Conservation (phyloP, 2,329 filamentous ascomycete genomes). For the Huntiella abstrusa region DNA sequence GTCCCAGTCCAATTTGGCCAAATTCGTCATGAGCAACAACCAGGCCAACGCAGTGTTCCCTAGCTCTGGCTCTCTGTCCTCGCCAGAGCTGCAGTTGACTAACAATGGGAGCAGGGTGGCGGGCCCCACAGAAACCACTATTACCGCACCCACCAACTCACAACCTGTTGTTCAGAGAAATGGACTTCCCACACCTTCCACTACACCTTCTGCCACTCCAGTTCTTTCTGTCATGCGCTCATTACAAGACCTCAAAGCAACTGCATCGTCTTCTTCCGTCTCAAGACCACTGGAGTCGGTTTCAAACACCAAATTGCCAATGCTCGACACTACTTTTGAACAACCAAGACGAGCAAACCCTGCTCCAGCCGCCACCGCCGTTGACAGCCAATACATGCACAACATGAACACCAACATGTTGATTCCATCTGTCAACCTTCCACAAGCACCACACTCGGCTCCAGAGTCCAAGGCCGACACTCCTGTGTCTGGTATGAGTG, state of each 20-base stretch:
- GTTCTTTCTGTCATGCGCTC: slow-evolving; percentile 14
- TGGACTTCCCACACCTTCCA: slow-evolving; percentile 14
- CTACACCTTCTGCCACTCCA: slow-evolving; percentile 14
- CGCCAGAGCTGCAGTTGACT: slow-evolving; percentile 14
- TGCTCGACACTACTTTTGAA: slow-evolving; percentile 1
- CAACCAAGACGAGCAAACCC: slow-evolving; percentile 14
- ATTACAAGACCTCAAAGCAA: slow-evolving; percentile 13
- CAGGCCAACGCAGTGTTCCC: slow-evolving; percentile 9
- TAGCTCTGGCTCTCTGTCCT: slow-evolving; percentile 16
- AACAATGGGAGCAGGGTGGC: slow-evolving; percentile 17
- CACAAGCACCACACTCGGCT: slow-evolving; percentile 2
- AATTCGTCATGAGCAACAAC: slow-evolving; percentile 28
- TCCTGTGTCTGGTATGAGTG: slow-evolving; percentile 36
- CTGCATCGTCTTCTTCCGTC: not conserved
- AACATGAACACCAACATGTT: not conserved
- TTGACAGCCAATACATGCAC: not conserved
- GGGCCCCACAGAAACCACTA: slow-evolving; percentile 11
- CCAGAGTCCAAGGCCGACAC: slow-evolving; percentile 22
- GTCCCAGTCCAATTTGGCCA: slow-evolving; percentile 24
- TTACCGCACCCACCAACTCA: slow-evolving; percentile 14
- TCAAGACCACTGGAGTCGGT: not conserved
- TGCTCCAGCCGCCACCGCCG: slow-evolving; percentile 16
- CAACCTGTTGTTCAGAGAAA: slow-evolving; percentile 20
- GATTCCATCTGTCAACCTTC: not conserved
- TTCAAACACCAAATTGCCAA: not conserved